Evolutionary conservation across 805 yeast species (phyloP), one percentile per base, ranked within the genome.

Genomic region (Komagataella phaffii): DNA sequence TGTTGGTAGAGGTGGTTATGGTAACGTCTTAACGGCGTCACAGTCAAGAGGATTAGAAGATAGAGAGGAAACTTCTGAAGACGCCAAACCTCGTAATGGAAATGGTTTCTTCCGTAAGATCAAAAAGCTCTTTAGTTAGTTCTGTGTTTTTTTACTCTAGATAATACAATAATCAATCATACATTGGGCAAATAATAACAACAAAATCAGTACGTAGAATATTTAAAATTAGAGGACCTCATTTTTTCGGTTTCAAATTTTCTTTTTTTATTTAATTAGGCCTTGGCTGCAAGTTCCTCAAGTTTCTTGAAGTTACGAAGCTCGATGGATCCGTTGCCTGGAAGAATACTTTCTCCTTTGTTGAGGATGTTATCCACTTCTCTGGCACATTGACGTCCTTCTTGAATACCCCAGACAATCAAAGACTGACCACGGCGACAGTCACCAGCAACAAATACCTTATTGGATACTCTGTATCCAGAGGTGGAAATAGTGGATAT

Each of bases 351-450:
- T 56, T 77, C 69, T 23, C 91, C 90, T 81, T 82, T 80, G 40
- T 30, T 30, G 66, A 91, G 74, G 66, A 67, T 85, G 59, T 73
- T 67, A 64, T 91, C 99, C 56, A 91, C 95, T 60, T 88, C 89
- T 58, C 96, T 78, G 44, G 99, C 99, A 79, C 96, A 89, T 70
- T 91, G 96, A 74, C 98, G 83, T 58, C 99, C 99, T 72, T 91
- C 99, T 72, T 93, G 98, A 60, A 91, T 91, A 72, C 98, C 99
- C 98, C 98, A 93, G 52, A 91, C 99, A 66, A 91, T 91, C 67
- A 91, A 79, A 2, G 96, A 88, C 74, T 91, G 99, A 24, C 99
- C 99, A 72, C 98, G 83, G 76, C 99, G 85, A 73, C 98, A 93
- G 69, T 91, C 99, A 71, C 99, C 99, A 50, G 98, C 97, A 49